These are phyloP conservation scores for Pyrenopolyporus hunteri DNA, from an alignment of 495 filamentous ascomycete genomes.

Conservation along the genomic window DNA sequence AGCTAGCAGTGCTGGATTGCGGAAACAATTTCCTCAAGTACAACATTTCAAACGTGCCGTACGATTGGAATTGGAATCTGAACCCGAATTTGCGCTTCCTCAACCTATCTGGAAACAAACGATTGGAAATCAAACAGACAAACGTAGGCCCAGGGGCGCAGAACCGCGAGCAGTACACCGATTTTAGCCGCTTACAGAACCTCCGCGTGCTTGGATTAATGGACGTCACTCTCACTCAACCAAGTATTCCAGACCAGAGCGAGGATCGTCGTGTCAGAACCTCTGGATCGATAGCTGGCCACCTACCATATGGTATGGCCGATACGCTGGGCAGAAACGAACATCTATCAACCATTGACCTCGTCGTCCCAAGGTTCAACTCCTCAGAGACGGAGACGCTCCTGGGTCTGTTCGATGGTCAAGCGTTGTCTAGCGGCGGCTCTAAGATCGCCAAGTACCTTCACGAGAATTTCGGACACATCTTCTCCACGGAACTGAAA, in stretches of 20 bases:
- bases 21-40: slow-evolving; percentile 98
- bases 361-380: slow-evolving; percentile 91
- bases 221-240: slow-evolving; percentile 91
- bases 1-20: slow-evolving; percentile 88
- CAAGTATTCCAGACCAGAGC: slow-evolving; percentile 89
- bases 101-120: slow-evolving; percentile 96
- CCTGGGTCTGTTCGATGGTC: slow-evolving; percentile 93
- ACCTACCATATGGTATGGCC: slow-evolving; percentile 94
- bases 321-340: slow-evolving; percentile 93
- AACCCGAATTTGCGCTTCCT: slow-evolving; percentile 93
- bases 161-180: slow-evolving; percentile 78
- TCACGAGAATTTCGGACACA: slow-evolving; percentile 88
- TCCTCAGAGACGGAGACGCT: slow-evolving; percentile 90
- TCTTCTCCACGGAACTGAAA: slow-evolving; percentile 82
- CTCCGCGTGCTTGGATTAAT: slow-evolving; percentile 91
- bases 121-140: slow-evolving; percentile 92
- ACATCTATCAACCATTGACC: slow-evolving; percentile 95
- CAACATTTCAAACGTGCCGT: slow-evolving; percentile 98
- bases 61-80: slow-evolving; percentile 99
- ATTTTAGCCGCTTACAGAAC: slow-evolving; percentile 86
- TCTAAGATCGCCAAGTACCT: slow-evolving; percentile 96
- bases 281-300: slow-evolving; percentile 87
- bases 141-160: slow-evolving; percentile 53
- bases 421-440: slow-evolving; percentile 79
- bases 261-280: slow-evolving; percentile 95